Conservation (phyloP, 1,284 basidiomycete species). For the Ceratobasidium sp. region DNA sequence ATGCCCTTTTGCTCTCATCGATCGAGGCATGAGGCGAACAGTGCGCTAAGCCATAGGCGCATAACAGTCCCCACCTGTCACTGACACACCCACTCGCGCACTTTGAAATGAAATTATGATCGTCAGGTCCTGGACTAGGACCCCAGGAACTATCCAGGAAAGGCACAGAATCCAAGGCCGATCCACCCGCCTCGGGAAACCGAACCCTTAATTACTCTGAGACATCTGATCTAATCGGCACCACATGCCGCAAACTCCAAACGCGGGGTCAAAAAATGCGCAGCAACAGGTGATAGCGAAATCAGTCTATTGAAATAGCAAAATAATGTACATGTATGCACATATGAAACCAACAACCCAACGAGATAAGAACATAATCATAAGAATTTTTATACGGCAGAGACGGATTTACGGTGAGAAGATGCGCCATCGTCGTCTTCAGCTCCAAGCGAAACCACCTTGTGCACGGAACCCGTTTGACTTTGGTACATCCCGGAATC, state of each 20-base stretch:
- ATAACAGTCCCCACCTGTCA: too few relatives aligned
- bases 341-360: constrained; percentile 2
- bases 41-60: neutral
- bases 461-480: constrained; percentile 14
- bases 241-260: too few relatives aligned
- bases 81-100: too few relatives aligned
- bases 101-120: neutral
- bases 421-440: constrained; percentile 17
- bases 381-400: constrained; percentile 24
- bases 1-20: neutral
- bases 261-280: constrained; percentile 2
- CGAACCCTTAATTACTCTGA: constrained; percentile 8
- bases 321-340: neutral
- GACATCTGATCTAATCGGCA: constrained; percentile 20
- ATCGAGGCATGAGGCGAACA: too few relatives aligned
- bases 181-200: neutral
- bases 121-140: constrained; percentile 30
- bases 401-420: constrained; percentile 13
- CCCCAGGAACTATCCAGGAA: neutral
- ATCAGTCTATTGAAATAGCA: neutral
- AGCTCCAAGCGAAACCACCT: constrained; percentile 33
- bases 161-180: neutral
- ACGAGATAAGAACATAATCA: neutral
- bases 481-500: constrained; percentile 3
- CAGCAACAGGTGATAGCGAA: neutral